Base-by-base conservation (phyloP, 768 basidiomycete species). In the Antrodiella citrinella region DNA sequence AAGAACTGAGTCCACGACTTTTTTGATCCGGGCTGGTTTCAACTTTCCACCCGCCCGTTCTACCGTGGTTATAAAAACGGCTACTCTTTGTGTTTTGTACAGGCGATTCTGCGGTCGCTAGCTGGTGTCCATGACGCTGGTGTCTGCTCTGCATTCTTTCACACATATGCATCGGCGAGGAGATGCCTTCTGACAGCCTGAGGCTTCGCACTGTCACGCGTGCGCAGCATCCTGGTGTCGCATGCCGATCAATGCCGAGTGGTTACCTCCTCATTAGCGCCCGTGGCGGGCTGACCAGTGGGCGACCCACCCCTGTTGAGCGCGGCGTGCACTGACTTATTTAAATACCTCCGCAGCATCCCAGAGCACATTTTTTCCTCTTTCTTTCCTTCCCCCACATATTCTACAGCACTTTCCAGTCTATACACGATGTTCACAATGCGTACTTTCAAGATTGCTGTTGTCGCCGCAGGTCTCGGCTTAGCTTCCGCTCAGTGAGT, bases 401-500 rank as follows among this genome's bases (percentile, higher is more conserved):
- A 35, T 15, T 15, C 30, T 7, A 35, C 7, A 15, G 15, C 30
- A 7, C 30, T 26, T 25, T 25, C 20, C 25, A 38, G n/a, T 47
- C 22, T 19, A 18, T 48, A 4, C 43, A 19, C 12, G 12, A 44
- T 22, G 40, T 42, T 26, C 45, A 18, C 25, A 15, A 3, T 26
- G 19, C 26, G n/a, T 10, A 35, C 30, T 26, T 35, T 59, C 48
- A 57, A 35, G 39, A 45, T 57, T 41, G 50, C 53, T 38, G 44
- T 65, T 48, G 50, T 71, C 55, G 45, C 65, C 41, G 62, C 62
- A 44, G 65, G 63, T 53, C 65, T 67, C 54, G 67, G 64, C 51
- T 51, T 69, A 54, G 62, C 64, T 54, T 57, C 67, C 51, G 77
- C 77, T 41, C 73, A 74, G 59, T 44, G 21, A 44, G 21, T 11